These are phyloP conservation scores for Avena insularis DNA, from an alignment of 176 grass and related monocot species.

Conservation along the genomic window DNA sequence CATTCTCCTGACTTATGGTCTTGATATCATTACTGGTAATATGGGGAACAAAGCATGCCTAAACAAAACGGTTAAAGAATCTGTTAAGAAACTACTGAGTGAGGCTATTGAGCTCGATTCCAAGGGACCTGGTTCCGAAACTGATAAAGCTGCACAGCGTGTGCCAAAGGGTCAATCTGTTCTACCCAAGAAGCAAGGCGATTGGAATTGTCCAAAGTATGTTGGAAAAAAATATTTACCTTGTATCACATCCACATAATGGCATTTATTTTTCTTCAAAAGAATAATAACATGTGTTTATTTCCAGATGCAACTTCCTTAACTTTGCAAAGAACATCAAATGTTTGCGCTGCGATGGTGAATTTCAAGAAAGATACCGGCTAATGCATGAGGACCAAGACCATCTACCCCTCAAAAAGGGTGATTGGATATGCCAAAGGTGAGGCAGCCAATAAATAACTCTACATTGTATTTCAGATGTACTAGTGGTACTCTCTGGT, in stretches of 20 bases:
- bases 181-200: constrained; percentile 79
- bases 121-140: constrained; percentile 51
- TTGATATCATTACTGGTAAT: constrained; percentile 70
- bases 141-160: constrained; percentile 38
- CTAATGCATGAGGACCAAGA: constrained; percentile 75
- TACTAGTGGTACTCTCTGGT: background rate
- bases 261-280: background rate
- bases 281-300: constrained; percentile 2
- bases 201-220: constrained; percentile 97
- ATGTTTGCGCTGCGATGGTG: constrained; percentile 88
- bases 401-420: constrained; percentile 92
- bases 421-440: constrained; percentile 97
- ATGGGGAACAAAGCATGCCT: constrained; percentile 78
- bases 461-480: background rate
- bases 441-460: constrained; percentile 30
- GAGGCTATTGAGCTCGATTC: constrained; percentile 66
- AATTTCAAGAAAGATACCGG: constrained; percentile 76
- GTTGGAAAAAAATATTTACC: background rate
- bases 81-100: constrained; percentile 73
- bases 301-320: constrained; percentile 87
- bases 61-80: constrained; percentile 70
- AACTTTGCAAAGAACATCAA: constrained; percentile 96
- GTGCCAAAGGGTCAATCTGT: constrained; percentile 54
- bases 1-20: constrained; percentile 81
- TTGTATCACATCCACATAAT: background rate